A percentile compares a stretch with the other conserved stretches of the same genome.
Evolutionary conservation across 306 rosid species (phyloP).

Genomic region (Medicago arabica): DNA sequence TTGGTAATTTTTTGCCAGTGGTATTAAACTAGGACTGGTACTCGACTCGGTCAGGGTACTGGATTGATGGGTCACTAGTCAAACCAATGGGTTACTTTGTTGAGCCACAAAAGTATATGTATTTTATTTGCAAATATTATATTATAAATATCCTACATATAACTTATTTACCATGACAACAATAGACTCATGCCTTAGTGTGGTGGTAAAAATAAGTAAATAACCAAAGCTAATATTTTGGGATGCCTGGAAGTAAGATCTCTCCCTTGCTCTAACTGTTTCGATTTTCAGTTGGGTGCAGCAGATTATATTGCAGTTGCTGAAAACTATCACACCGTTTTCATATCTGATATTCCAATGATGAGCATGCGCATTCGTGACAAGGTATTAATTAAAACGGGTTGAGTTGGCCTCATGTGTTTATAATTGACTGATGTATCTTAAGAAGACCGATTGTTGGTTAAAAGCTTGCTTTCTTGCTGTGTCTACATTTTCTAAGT

Average conservation of each 20-base stretch:
- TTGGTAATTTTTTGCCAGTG: slow-evolving; percentile 21
- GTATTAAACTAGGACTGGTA: background rate
- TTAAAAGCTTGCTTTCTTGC: slow-evolving; percentile 30
- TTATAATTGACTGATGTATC: slow-evolving; percentile 23
- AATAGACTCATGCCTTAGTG: background rate
- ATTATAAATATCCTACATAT: background rate
- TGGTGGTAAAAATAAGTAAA: background rate
- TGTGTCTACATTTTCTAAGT: slow-evolving; percentile 11
- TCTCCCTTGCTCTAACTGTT: slow-evolving; percentile 25
- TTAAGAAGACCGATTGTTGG: slow-evolving; percentile 7
- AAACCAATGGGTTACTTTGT: background rate
- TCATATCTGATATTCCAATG: slow-evolving; percentile 80
- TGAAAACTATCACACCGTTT: slow-evolving; percentile 85
- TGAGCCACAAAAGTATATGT: background rate
- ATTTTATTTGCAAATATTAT: background rate
- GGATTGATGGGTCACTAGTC: background rate
- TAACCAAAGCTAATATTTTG: background rate
- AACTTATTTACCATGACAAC: background rate
- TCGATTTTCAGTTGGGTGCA: slow-evolving; percentile 83
- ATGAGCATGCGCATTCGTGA: slow-evolving; percentile 97
- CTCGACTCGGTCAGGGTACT: background rate
- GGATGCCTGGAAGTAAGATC: background rate
- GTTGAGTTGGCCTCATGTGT: slow-evolving; percentile 22
- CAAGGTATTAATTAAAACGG: slow-evolving; percentile 60
- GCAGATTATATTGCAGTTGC: slow-evolving; percentile 99